Evolutionary conservation across 129 eudicot species (phyloP), one percentile per base, ranked within the genome.

Genomic region (Heracleum sosnowskyi): DNA sequence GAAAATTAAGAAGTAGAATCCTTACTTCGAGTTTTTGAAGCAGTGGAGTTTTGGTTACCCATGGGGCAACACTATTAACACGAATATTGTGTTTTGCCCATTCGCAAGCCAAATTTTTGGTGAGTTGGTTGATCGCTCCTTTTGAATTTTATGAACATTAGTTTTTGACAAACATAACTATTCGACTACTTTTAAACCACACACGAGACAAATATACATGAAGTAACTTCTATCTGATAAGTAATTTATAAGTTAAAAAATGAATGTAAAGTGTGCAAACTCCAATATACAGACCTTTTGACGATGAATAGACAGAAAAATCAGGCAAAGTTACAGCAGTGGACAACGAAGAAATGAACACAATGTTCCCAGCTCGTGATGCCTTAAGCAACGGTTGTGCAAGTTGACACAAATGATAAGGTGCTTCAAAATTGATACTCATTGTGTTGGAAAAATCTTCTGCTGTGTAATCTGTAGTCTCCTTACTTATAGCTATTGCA

Each of bases 291-390:
- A 41, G 1, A 41, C 45, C 9, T 7, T 83, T 86, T 17, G 76
- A 18, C 15, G 89, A 84, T 68, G 82, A 41, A 60, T 83, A 86
- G 45, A 83, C 20, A 20, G 89, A 80, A 11, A 81, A 51, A 35
- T 71, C 74, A 11, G 64, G 63, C 31, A 69, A 70, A 69, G 77
- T 78, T 44, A 77, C 44, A 9, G 39, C 76, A 4, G 49, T 39
- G 44, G 76, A 72, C 1, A 41, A n/a, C 37, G 37, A 35, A 0
- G n/a, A n/a, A n/a, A n/a, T n/a, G n/a, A 72, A 72, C 13, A 72
- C 51, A 39, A 72, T 72, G 51, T 45, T 72, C 26, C 51, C 76
- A 40, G 8, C 15, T 72, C 33, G 34, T 37, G 76, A 72, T 36
- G 76, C 31, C 76, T 72, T 72, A 5, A 72, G 57, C 20, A 49